These are phyloP conservation scores for Cercospora nicotianae DNA, from an alignment of 2,329 filamentous ascomycete species.

Conservation along the genomic window DNA sequence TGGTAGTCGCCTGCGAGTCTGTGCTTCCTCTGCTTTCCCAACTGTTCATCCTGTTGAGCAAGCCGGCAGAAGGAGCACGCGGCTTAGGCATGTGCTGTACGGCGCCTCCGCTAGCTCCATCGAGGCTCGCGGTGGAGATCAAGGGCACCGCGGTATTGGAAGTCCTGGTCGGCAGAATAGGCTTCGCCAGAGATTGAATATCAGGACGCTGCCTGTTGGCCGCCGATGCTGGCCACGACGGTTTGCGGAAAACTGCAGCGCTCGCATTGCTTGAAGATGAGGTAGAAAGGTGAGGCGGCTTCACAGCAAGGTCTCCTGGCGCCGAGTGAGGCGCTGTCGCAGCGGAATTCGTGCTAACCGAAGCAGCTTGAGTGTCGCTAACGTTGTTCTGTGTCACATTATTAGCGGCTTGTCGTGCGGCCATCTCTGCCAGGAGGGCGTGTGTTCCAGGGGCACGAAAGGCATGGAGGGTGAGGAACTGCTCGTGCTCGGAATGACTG, in stretches of 20 bases:
- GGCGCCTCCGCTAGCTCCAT: conserved; percentile 1
- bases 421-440: conserved; percentile 26
- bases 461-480: conserved; percentile 8
- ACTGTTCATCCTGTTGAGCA: conserved; percentile 51
- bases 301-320: conserved; percentile 15
- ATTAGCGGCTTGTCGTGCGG: conserved; percentile 26
- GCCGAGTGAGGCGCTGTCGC: not conserved
- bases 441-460: conserved; percentile 18
- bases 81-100: conserved; percentile 28
- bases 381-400: conserved; percentile 20
- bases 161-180: conserved; percentile 22
- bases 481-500: not conserved
- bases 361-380: conserved; percentile 13
- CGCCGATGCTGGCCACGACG: conserved; percentile 37
- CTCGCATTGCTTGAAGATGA: conserved; percentile 2
- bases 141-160: conserved; percentile 22
- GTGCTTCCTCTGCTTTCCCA: conserved; percentile 37
- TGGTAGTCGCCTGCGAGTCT: not conserved
- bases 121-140: conserved; percentile 14
- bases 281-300: conserved; percentile 16
- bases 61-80: conserved; percentile 42
- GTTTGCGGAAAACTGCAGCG: conserved; percentile 35
- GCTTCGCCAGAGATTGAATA: conserved; percentile 30
- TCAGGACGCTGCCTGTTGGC: conserved; percentile 23
- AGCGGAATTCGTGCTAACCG: conserved; percentile 1